These are phyloP conservation scores for Ceratobasidium sp. DNA, from an alignment of 1,284 basidiomycete genomes.

Conservation along the genomic window DNA sequence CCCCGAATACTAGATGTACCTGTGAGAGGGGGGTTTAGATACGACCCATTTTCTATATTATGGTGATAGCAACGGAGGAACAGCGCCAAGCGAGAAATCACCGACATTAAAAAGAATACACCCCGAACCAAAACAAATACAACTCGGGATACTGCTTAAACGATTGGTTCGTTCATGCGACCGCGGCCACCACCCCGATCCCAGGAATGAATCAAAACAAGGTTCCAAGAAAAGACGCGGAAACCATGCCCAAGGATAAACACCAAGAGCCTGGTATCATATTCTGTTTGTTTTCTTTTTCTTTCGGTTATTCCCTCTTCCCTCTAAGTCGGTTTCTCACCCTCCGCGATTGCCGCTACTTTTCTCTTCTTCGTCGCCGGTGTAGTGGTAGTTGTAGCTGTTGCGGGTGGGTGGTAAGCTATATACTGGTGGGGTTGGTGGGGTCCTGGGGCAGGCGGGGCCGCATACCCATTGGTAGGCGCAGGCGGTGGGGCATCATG, in stretches of 20 bases:
- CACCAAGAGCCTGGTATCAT: neutral
- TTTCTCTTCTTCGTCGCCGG: slow-evolving; percentile 25
- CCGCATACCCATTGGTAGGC: slow-evolving; percentile 18
- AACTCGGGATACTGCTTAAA: neutral
- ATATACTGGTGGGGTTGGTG: slow-evolving; percentile 15
- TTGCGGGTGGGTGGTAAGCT: slow-evolving; percentile 12
- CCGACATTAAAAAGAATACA: slow-evolving; percentile 9
- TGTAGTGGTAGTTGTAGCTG: neutral
- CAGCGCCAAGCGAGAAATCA: neutral
- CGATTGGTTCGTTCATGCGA: slow-evolving; percentile 7
- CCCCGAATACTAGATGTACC: too few species aligned
- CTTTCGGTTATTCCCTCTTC: neutral
- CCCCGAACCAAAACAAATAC: neutral
- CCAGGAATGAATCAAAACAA: neutral
- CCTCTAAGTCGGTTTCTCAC: slow-evolving; percentile 14
- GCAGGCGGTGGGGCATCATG: neutral
- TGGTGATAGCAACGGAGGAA: neutral
- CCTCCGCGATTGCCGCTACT: neutral
- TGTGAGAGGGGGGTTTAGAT: neutral
- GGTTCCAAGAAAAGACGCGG: neutral
- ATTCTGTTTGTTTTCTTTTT: neutral
- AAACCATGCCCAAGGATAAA: neutral
- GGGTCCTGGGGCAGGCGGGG: neutral
- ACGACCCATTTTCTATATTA: neutral
- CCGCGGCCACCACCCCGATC: neutral